These are phyloP conservation scores for Auriscalpium microsporum DNA, from an alignment of 768 basidiomycete genomes.

Conservation along the genomic window DNA sequence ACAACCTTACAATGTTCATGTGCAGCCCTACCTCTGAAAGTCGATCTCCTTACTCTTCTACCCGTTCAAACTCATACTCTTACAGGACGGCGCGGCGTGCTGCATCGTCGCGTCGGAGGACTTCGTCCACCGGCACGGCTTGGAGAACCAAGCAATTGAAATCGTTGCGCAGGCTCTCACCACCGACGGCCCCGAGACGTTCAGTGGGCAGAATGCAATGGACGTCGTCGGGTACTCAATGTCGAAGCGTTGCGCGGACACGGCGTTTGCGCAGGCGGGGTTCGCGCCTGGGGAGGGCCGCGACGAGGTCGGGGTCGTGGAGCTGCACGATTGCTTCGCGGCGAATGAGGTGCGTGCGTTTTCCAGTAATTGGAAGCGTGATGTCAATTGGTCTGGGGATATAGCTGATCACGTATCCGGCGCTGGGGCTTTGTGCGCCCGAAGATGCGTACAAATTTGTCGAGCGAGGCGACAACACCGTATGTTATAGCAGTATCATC, in stretches of 20 bases:
- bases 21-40: constrained; percentile 76
- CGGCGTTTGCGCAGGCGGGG: constrained; percentile 64
- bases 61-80: not conserved
- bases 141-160: constrained; percentile 85
- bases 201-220: constrained; percentile 64
- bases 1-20: constrained; percentile 75
- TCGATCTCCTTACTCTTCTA: not conserved
- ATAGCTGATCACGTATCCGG: constrained; percentile 75
- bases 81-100: constrained; percentile 66
- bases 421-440: constrained; percentile 58
- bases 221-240: constrained; percentile 77
- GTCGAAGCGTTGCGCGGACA: constrained; percentile 59
- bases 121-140: constrained; percentile 60
- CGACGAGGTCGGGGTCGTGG: constrained; percentile 74
- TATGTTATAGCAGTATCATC: constrained; percentile 23
- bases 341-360: constrained; percentile 55
- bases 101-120: constrained; percentile 73
- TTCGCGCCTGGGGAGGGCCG: constrained; percentile 53
- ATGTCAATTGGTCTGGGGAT: not conserved
- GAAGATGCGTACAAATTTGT: constrained; percentile 70
- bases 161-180: constrained; percentile 57
- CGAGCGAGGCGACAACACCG: constrained; percentile 72
- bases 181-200: constrained; percentile 60
- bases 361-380: not conserved
- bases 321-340: constrained; percentile 83